A percentile compares a stretch with the other conserved stretches of the same genome.
phyloP scores from a whole-genome alignment of 2,329 filamentous ascomycete species.

The Scleromitrula shiraiana region DNA sequence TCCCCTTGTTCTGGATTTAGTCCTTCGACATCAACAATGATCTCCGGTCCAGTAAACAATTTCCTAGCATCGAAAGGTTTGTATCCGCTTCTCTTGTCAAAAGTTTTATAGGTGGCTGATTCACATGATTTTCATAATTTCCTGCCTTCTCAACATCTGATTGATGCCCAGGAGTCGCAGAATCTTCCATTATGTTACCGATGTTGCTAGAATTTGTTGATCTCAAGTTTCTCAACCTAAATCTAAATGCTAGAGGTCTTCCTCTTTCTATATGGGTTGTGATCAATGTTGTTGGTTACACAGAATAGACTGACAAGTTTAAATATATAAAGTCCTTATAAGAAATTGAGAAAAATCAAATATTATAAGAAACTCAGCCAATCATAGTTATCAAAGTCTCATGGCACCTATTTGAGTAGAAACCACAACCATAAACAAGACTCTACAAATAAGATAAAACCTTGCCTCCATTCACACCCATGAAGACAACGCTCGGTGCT shows the following conservation, averaged over 20 bases:
- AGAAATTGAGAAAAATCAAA: too few species aligned
- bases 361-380: too few species aligned
- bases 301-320: too few species aligned
- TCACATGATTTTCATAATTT: slow-evolving; percentile 13
- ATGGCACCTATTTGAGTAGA: too few species aligned
- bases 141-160: slow-evolving; percentile 21
- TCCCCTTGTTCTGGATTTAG: slow-evolving; percentile 26
- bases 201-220: not conserved
- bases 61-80: slow-evolving; percentile 43
- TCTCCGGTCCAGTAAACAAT: slow-evolving; percentile 52
- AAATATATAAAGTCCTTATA: too few species aligned
- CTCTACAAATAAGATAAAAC: too few species aligned
- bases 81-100: slow-evolving; percentile 27
- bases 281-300: too few species aligned
- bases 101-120: slow-evolving; percentile 16
- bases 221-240: too few species aligned
- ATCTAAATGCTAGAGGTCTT: not conserved
- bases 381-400: too few species aligned
- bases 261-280: not conserved
- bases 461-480: too few species aligned
- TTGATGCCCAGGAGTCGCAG: slow-evolving; percentile 1
- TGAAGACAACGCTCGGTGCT: too few species aligned
- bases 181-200: slow-evolving; percentile 5
- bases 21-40: slow-evolving; percentile 39
- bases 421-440: too few species aligned